phyloP scores from a whole-genome alignment of 2,329 filamentous ascomycete species.

The Fusarium torulosum region DNA sequence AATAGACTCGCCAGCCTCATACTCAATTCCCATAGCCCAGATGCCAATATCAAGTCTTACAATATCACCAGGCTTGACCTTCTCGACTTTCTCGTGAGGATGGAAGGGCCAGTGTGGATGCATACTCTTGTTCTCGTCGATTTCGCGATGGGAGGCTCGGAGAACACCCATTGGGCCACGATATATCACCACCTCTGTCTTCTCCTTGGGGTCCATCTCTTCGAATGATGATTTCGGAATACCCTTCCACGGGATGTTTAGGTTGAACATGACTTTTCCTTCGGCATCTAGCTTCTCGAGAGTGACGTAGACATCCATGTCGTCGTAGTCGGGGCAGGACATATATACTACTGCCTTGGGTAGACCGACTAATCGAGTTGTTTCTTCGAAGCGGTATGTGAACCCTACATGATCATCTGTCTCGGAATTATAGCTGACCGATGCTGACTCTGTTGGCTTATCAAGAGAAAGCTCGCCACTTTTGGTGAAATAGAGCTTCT shows the following conservation, averaged over 20 bases:
- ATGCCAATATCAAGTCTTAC: constrained; percentile 12
- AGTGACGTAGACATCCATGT: constrained; percentile 18
- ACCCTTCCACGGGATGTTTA: constrained; percentile 12
- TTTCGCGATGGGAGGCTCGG: constrained; percentile 13
- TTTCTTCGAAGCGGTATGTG: not conserved
- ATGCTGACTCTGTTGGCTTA: rapidly evolving
- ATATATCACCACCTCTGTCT: constrained; percentile 12
- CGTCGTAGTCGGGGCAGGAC: constrained; percentile 2
- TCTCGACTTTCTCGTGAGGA: constrained; percentile 10
- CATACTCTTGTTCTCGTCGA: constrained; percentile 24
- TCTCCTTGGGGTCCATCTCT: constrained; percentile 9
- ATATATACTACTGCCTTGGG: constrained; percentile 18
- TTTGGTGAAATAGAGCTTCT: constrained; percentile 2
- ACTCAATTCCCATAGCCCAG: constrained; percentile 26
- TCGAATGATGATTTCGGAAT: constrained; percentile 3
- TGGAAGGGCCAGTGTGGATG: constrained; percentile 25
- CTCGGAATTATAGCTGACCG: not conserved
- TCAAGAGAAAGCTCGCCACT: not conserved
- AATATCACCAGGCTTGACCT: not conserved
- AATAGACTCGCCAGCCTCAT: constrained; percentile 10
- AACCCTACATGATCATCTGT: constrained; percentile 5
- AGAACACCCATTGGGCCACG: constrained; percentile 17
- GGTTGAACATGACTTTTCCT: constrained; percentile 14
- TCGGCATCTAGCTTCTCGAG: constrained; percentile 7
- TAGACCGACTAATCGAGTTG: constrained; percentile 16